These are phyloP conservation scores for Vachellia pachyceras DNA, from an alignment of 306 rosid genomes.

Conservation along the genomic window DNA sequence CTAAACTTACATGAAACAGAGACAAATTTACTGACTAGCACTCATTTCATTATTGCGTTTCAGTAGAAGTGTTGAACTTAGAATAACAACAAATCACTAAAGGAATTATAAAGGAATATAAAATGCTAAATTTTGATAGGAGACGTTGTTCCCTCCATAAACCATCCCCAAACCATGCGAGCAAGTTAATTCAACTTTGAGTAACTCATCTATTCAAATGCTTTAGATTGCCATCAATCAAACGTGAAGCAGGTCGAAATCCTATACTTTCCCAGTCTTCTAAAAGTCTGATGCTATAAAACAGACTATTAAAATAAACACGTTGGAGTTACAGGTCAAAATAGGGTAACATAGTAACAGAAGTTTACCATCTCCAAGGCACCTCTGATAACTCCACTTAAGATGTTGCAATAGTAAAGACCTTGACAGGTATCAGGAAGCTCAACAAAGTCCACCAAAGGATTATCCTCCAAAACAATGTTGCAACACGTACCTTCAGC, in stretches of 20 bases:
- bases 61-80: neutral
- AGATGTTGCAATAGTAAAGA: slow-evolving; percentile 88
- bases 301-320: neutral
- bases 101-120: neutral
- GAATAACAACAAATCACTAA: neutral
- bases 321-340: slow-evolving; percentile 10
- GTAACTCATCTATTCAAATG: slow-evolving; percentile 19
- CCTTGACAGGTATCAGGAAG: slow-evolving; percentile 98
- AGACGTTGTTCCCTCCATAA: neutral
- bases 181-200: slow-evolving; percentile 25
- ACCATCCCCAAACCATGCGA: slow-evolving; percentile 1
- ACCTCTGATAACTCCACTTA: slow-evolving; percentile 95
- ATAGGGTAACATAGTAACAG: slow-evolving; percentile 4
- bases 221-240: neutral
- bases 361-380: slow-evolving; percentile 94
- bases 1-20: neutral
- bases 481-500: slow-evolving; percentile 94
- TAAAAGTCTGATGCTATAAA: neutral
- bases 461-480: slow-evolving; percentile 94
- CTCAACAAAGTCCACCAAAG: slow-evolving; percentile 96
- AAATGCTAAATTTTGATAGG: slow-evolving; percentile 14
- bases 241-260: neutral
- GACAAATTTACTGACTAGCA: neutral
- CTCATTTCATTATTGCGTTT: neutral
- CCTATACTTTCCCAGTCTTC: slow-evolving; percentile 15